These are phyloP conservation scores for Ophiosphaerella narmari DNA, from an alignment of 2,329 filamentous ascomycete genomes.

Conservation along the genomic window DNA sequence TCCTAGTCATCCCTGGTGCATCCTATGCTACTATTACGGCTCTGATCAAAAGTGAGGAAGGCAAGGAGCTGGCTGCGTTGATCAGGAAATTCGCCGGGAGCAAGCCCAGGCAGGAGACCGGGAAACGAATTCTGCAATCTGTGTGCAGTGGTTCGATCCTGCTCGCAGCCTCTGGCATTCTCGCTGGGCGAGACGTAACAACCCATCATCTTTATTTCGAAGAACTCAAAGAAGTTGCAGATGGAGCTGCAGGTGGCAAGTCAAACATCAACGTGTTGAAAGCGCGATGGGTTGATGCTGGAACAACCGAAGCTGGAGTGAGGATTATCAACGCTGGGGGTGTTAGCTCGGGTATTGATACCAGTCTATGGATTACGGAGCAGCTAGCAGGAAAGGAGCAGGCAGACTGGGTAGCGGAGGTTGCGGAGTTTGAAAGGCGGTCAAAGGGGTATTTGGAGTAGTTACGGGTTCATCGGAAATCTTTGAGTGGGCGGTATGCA, in stretches of 20 bases:
- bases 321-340: conserved; percentile 42
- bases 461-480: too few species aligned
- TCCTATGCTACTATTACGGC: conserved; percentile 27
- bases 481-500: too few species aligned
- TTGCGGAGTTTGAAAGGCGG: conserved; percentile 40
- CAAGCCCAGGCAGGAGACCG: conserved; percentile 26
- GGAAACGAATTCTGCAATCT: conserved; percentile 43
- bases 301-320: conserved; percentile 33
- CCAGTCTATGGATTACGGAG: conserved; percentile 36
- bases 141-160: conserved; percentile 49
- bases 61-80: conserved; percentile 19
- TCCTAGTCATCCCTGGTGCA: conserved; percentile 48
- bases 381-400: conserved; percentile 29
- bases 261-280: conserved; percentile 28
- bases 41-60: conserved; percentile 27
- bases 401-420: conserved; percentile 29
- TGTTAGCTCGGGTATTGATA: conserved; percentile 41
- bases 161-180: conserved; percentile 44
- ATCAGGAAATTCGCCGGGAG: conserved; percentile 27
- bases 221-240: conserved; percentile 28
- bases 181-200: conserved; percentile 43
- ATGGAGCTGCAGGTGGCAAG: conserved; percentile 36
- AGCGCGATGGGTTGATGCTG: conserved; percentile 42
- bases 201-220: conserved; percentile 47
- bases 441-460: conserved; percentile 8